Evolutionary conservation across 495 filamentous ascomycete genomes (phyloP).

Genomic region (Elasticomyces elasticus): DNA sequence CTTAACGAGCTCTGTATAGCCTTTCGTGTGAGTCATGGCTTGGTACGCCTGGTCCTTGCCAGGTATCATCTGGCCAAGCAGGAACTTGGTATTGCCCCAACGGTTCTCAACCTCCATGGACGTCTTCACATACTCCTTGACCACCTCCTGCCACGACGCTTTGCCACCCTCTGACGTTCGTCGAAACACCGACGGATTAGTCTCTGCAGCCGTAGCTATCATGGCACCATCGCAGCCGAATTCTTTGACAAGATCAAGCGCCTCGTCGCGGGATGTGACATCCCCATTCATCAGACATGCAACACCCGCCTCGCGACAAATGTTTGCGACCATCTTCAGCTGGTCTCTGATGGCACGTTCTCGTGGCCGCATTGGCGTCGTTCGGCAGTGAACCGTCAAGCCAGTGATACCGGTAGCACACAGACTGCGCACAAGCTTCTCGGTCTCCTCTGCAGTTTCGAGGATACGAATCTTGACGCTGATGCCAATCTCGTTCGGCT

Average conservation of each 20-base stretch:
- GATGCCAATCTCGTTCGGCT: constrained; percentile 72
- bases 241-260: constrained; percentile 54
- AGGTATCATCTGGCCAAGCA: constrained; percentile 73
- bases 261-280: constrained; percentile 60
- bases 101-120: constrained; percentile 72
- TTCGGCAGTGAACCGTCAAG: constrained; percentile 89
- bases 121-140: constrained; percentile 57
- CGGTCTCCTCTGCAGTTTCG: constrained; percentile 61
- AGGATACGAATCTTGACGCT: constrained; percentile 91
- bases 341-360: constrained; percentile 81
- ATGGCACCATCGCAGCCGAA: constrained; percentile 86
- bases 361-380: constrained; percentile 84
- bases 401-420: constrained; percentile 80
- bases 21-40: constrained; percentile 46
- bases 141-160: constrained; percentile 63
- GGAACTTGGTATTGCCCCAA: constrained; percentile 82
- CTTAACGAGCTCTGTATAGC: constrained; percentile 55
- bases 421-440: constrained; percentile 61
- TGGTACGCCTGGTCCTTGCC: constrained; percentile 58
- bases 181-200: constrained; percentile 78
- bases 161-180: constrained; percentile 52
- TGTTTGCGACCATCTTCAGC: constrained; percentile 62
- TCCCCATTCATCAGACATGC: constrained; percentile 94
- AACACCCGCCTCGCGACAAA: constrained; percentile 74
- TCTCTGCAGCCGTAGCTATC: constrained; percentile 87